Evolutionary conservation across 495 filamentous ascomycete genomes (phyloP), one percentile per base, ranked within the genome.

Genomic region (Tetracladium marchalianum): DNA sequence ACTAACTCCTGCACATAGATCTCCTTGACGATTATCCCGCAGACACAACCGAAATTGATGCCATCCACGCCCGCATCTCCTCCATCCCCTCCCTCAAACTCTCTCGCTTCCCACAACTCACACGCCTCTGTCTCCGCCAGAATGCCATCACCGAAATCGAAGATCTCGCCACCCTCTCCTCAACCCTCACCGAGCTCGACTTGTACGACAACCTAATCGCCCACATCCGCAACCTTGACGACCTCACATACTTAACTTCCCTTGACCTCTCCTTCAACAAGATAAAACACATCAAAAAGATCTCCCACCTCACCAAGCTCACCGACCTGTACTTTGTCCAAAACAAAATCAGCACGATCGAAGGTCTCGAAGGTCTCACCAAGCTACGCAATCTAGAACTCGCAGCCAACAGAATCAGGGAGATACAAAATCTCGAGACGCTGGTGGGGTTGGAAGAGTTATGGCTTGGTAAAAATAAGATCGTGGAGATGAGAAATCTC

Each of bases 381-480:
- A 73, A 80, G 41, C 66, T 99, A 47, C 75, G 73, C 53, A 90
- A 90, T 64, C 60, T 99, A 49, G 92, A 99, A 65, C 65, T 99
- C 36, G 92, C 81, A 7, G 94, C 86, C 31, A 99, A 99, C 65
- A 68, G 85, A 39, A 94, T 98, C 60, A 67, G 89, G 56, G 83
- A 87, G 62, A 90, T 99, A 39, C 73, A 93, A 59, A 92, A 92
- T 57, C 74, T 99, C 31, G 85, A 90, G 18, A 73, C 71, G 5
- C 67, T 99, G 49, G 76, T 65, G 4, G 71, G 75, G 2, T 63
- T 99, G 35, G 82, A 96, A 60, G 75, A 95, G 59, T 73, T 99
- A 11, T 99, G 93, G 93, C 68, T 99, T 7, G 92, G 90, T 32
- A 96, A 96, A 74, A 99, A 99, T 63, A 95, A 95, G 60, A 95